These are phyloP conservation scores for Pilatotrama ljubarskyi DNA, from an alignment of 768 basidiomycete species.

Conservation along the genomic window DNA sequence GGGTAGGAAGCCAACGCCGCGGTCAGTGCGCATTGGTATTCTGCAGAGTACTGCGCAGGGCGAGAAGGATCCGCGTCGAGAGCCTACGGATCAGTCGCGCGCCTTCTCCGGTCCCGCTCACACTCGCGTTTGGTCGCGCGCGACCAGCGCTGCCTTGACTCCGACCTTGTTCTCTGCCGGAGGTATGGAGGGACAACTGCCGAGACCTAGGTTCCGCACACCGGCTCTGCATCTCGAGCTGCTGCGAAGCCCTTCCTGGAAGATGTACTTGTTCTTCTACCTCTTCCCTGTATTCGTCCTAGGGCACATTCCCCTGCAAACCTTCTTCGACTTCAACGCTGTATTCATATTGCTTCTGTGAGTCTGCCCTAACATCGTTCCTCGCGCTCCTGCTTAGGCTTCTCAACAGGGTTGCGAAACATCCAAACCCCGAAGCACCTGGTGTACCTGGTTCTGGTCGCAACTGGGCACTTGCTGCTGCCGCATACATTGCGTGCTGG, in stretches of 20 bases:
- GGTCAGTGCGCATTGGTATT: constrained; percentile 80
- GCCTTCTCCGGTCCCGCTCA: constrained; percentile 33
- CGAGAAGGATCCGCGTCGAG: constrained; percentile 42
- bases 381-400: constrained; percentile 4
- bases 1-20: constrained; percentile 78
- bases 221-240: constrained; percentile 68
- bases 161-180: constrained; percentile 45
- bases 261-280: constrained; percentile 62
- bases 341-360: constrained; percentile 82
- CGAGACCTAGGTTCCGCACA: constrained; percentile 66
- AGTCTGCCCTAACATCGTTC: constrained; percentile 37
- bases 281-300: constrained; percentile 70
- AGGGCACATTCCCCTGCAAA: constrained; percentile 72
- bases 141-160: constrained; percentile 46
- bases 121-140: constrained; percentile 60
- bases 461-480: constrained; percentile 80
- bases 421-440: constrained; percentile 67
- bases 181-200: constrained; percentile 33
- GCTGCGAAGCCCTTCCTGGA: constrained; percentile 57
- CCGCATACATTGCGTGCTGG: constrained; percentile 86
- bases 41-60: constrained; percentile 51
- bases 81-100: constrained; percentile 53
- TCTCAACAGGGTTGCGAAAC: constrained; percentile 62
- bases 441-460: constrained; percentile 70
- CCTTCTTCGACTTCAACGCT: constrained; percentile 88